Evolutionary conservation across 108 stramenopile species (phyloP).

Genomic region (Chaetoceros tenuissimus): DNA sequence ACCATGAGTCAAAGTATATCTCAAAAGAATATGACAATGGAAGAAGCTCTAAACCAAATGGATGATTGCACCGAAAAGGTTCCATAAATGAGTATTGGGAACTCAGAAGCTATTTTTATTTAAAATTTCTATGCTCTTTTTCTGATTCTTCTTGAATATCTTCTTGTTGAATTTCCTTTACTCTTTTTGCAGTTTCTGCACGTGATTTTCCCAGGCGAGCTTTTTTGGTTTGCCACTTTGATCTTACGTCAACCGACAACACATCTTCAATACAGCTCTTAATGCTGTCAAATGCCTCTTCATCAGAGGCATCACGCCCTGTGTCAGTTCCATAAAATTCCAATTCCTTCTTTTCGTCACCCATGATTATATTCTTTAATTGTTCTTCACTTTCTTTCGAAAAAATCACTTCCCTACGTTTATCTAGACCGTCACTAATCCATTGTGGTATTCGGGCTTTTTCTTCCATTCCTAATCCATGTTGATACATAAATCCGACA

Average conservation of each 20-base stretch:
- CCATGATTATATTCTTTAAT: conserved; percentile 21
- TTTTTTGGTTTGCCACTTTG: conserved; percentile 72
- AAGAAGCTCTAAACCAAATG: neutral
- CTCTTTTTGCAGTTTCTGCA: conserved; percentile 56
- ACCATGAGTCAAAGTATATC: neutral
- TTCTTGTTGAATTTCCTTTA: conserved; percentile 24
- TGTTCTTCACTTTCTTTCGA: conserved; percentile 31
- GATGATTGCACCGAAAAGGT: neutral
- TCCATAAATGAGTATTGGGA: too few species aligned
- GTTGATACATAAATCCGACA: conserved; percentile 11
- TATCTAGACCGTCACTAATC: conserved; percentile 60
- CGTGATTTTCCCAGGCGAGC: conserved; percentile 63
- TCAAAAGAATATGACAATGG: neutral
- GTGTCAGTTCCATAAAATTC: conserved; percentile 64
- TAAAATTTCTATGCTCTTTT: neutral
- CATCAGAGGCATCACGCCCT: conserved; percentile 23
- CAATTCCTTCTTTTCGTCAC: conserved; percentile 23
- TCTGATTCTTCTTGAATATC: neutral
- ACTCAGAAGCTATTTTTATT: too few species aligned
- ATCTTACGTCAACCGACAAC: conserved; percentile 70
- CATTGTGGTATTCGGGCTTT: conserved; percentile 46
- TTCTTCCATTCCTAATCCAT: neutral
- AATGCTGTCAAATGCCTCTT: conserved; percentile 24
- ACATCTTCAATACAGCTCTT: conserved; percentile 52
- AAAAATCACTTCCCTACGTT: conserved; percentile 43